Base-by-base conservation (phyloP, 2,329 filamentous ascomycete genomes). In the Ophiostoma quercus region DNA sequence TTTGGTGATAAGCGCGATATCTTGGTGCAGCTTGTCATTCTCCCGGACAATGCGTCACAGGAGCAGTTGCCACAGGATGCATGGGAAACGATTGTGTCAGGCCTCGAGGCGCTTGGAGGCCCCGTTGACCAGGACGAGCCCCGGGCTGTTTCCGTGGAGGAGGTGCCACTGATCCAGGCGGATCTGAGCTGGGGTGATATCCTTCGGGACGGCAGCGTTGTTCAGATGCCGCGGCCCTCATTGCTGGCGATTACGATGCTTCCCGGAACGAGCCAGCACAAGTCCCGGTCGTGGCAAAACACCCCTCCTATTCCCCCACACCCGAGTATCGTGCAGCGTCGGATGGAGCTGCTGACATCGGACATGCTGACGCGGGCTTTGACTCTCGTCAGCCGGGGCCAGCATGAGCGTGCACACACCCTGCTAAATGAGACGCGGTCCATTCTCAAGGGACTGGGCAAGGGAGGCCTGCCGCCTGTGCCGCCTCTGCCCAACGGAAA, bases 51-150 rank as follows among this genome's bases (percentile, higher is more conserved):
- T 72, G 84, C 90, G 1, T 87, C 87, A 0, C 91, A 92, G 72
- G 95, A 99, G 73, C 88, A 92, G 75, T 84, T 96, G 57, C 94
- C 94, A 7, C 92, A 97, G 76, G 95, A 99, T 77, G 90, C 94
- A 0, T 99, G 95, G 95, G 95, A 98, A 79, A 95, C 92, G 67
- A 94, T 99, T 71, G 92, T 99, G 25, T 98, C 95, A 5, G 94
- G 94, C 0, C 82, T 99, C 12, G 95, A 99, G 80, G 95, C 94
- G 3, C 86, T 99, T 2, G 93, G 95, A 29, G 95, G 94, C 1
- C 88, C 92, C 0, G 83, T 92, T 67, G 95, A 98, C 74, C 88
- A 89, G 71, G 94, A 98, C 72, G 92, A 95, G 60, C 90, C 92
- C 75, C 88, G 94, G 43, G 85, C 89, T 0, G 80, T 92, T 1